Conservation (phyloP, 495 filamentous ascomycete genomes). For the Penicillium roqueforti region DNA sequence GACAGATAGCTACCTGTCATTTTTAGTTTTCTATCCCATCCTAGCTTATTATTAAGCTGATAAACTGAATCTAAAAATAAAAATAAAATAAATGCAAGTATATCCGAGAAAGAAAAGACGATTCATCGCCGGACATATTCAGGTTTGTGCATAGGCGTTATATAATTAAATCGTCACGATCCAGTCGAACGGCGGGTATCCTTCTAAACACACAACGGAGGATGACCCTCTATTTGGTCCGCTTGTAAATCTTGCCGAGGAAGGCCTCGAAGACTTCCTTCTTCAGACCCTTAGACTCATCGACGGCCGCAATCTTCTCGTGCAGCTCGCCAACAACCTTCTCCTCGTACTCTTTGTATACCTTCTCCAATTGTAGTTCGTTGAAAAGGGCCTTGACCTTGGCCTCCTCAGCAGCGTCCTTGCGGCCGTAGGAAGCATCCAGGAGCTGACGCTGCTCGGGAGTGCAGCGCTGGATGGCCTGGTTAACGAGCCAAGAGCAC, state of each 20-base stretch:
- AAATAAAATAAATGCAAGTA: neutral
- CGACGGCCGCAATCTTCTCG: slow-evolving; percentile 68
- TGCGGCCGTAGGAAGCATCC: slow-evolving; percentile 84
- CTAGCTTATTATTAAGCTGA: neutral
- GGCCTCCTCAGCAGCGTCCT: slow-evolving; percentile 74
- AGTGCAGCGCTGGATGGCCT: slow-evolving; percentile 72
- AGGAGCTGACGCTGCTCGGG: slow-evolving; percentile 76
- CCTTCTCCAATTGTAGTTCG: slow-evolving; percentile 73
- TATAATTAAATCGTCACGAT: neutral
- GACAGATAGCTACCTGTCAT: neutral
- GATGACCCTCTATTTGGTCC: slow-evolving; percentile 65
- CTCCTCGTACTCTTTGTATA: slow-evolving; percentile 88
- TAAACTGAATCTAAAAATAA: neutral
- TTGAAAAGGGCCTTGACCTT: slow-evolving; percentile 82
- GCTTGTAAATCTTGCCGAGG: slow-evolving; percentile 94
- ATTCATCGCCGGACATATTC: neutral
- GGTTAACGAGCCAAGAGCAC: slow-evolving; percentile 96
- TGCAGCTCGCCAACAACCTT: slow-evolving; percentile 69
- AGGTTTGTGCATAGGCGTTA: neutral
- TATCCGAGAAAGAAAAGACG: neutral
- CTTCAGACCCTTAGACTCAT: slow-evolving; percentile 83
- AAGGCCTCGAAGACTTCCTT: slow-evolving; percentile 86
- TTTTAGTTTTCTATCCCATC: neutral
- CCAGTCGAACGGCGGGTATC: slow-evolving; percentile 14
- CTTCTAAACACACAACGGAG: slow-evolving; percentile 10